phyloP scores from a whole-genome alignment of 2,329 filamentous ascomycete genomes.

The Epichloe coenophiala region DNA sequence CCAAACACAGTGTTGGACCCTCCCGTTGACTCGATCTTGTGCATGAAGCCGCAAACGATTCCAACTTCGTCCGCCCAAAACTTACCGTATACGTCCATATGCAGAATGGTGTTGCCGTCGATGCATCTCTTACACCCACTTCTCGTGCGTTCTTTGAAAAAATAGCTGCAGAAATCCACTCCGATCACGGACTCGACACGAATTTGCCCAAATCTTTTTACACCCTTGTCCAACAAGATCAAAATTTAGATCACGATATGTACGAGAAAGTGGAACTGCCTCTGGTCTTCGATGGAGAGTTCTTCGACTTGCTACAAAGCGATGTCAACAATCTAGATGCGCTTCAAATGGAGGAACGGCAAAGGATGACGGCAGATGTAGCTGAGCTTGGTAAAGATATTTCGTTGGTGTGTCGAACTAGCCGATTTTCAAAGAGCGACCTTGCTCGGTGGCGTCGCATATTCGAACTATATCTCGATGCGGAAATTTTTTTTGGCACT shows the following conservation, averaged over 20 bases:
- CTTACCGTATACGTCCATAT: slow-evolving; percentile 57
- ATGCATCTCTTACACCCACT: slow-evolving; percentile 52
- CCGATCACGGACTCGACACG: slow-evolving; percentile 2
- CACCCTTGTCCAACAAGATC: slow-evolving; percentile 1
- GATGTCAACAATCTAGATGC: slow-evolving; percentile 57
- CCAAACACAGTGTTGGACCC: background rate
- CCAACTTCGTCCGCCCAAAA: slow-evolving; percentile 46
- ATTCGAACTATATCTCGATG: slow-evolving; percentile 70
- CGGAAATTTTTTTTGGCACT: slow-evolving; percentile 81
- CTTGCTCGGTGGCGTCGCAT: slow-evolving; percentile 66
- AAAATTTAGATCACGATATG: background rate
- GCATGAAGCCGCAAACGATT: slow-evolving; percentile 22
- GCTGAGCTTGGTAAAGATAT: slow-evolving; percentile 50
- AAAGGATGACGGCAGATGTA: slow-evolving; percentile 50
- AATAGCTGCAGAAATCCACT: slow-evolving; percentile 34
- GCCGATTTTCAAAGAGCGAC: slow-evolving; percentile 48
- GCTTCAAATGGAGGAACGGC: slow-evolving; percentile 53
- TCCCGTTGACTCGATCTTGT: background rate
- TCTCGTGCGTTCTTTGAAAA: slow-evolving; percentile 51
- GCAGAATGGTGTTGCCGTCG: slow-evolving; percentile 51
- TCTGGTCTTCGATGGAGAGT: slow-evolving; percentile 62
- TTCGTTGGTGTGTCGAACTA: slow-evolving; percentile 49
- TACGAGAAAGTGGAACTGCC: slow-evolving; percentile 52
- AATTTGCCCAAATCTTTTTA: background rate
- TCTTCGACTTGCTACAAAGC: slow-evolving; percentile 62